Conservation (phyloP, 192 early-diverging fungal species). For the Coemansia sp. region DNA sequence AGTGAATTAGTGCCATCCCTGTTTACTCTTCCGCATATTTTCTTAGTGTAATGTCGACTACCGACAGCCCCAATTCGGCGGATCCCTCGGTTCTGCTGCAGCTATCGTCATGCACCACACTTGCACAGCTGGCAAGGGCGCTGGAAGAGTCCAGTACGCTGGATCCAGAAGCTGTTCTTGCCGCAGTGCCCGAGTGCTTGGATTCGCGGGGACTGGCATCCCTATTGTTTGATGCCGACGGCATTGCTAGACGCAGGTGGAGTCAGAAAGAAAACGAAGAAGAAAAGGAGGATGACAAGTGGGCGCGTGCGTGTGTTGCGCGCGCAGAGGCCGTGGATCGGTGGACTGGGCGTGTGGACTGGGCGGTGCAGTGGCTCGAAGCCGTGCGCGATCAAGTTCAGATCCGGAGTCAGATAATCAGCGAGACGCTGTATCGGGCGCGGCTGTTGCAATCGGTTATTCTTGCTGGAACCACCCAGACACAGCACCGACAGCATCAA, state of each 20-base stretch:
- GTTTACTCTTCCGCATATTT: background rate
- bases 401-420: background rate
- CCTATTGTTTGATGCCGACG: conserved; percentile 1
- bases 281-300: background rate
- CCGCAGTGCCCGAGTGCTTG: conserved; percentile 27
- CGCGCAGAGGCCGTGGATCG: conserved; percentile 31
- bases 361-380: conserved; percentile 27
- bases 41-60: background rate
- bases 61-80: background rate
- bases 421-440: background rate
- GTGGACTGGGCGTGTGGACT: conserved; percentile 36
- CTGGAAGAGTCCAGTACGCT: conserved; percentile 4
- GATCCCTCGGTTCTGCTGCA: conserved; percentile 8
- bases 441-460: background rate
- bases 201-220: conserved; percentile 12
- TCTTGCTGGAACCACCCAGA: background rate
- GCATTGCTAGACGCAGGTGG: background rate
- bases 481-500: background rate
- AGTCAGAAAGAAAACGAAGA: background rate
- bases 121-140: background rate
- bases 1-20: too few species aligned
- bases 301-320: conserved; percentile 9
- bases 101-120: conserved; percentile 13
- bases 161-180: conserved; percentile 17
- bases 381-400: background rate